These are phyloP conservation scores for Penicillium turbatum DNA, from an alignment of 495 filamentous ascomycete species.

Conservation along the genomic window DNA sequence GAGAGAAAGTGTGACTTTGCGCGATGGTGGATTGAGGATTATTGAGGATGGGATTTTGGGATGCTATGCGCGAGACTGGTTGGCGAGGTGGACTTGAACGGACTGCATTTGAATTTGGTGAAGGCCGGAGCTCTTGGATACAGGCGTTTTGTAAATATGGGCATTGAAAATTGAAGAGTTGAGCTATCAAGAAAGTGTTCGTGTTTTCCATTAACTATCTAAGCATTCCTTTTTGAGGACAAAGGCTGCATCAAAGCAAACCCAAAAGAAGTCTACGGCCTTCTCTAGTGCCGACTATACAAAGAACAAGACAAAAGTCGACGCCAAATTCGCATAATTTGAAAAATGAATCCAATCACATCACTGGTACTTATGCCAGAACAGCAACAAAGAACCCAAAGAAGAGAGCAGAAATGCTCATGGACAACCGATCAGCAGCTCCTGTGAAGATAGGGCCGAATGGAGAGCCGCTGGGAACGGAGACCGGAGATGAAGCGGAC, in stretches of 20 bases:
- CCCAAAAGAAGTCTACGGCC: not conserved
- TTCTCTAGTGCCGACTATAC: slow-evolving; percentile 12
- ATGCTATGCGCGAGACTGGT: slow-evolving; percentile 36
- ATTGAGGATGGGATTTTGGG: slow-evolving; percentile 35
- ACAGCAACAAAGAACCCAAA: slow-evolving; percentile 19
- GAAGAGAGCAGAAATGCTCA: slow-evolving; percentile 16
- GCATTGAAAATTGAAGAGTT: not conserved
- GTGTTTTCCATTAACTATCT: slow-evolving; percentile 9
- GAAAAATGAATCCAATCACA: not conserved
- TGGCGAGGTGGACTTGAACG: slow-evolving; percentile 25
- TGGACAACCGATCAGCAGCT: slow-evolving; percentile 23
- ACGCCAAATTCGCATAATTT: not conserved
- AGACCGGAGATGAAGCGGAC: not conserved
- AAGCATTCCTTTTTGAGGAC: not conserved
- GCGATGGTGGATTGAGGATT: slow-evolving; percentile 32
- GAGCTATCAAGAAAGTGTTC: not conserved
- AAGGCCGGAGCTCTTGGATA: not conserved
- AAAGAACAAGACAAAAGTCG: slow-evolving; percentile 1
- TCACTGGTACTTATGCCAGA: slow-evolving; percentile 10
- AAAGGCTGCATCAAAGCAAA: not conserved
- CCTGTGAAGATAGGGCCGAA: slow-evolving; percentile 29
- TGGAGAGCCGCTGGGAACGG: slow-evolving; percentile 11
- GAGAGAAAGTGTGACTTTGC: slow-evolving; percentile 32
- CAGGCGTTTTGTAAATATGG: not conserved
- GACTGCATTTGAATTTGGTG: not conserved